Base-by-base conservation (phyloP, 768 basidiomycete species). In the Termitomyces bulborhizus region DNA sequence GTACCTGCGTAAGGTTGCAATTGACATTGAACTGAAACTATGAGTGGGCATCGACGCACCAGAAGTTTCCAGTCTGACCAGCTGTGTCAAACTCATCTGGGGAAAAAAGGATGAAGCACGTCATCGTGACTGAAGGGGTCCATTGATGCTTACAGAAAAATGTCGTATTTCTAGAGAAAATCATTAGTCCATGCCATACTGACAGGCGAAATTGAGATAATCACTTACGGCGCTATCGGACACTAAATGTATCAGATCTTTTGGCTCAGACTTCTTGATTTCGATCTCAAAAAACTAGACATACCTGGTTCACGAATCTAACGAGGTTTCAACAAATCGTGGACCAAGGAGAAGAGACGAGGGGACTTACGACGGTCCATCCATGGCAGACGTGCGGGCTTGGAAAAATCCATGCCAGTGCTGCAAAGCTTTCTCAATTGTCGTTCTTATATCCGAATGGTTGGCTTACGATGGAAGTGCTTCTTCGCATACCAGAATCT, bases 231-330 rank as follows among this genome's bases (percentile, higher is more conserved):
- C 9, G 63, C 63, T 27, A 76, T 76, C 3, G 77, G 78, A 53
- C 77, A 79, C 64, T 65, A 9, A 36, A 21, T 15, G 21, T 6
- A 24, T 6, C 7, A 31, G 34, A 24, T 46, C 2, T 13, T 47
- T 3, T 21, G 1, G 16, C 31, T 48, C 18, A 41, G 13, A 31
- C 2, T 18, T 24, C 5, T 3, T 7, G 29, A 29, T 29, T 6
- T 29, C 16, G 4, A 15, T 13, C 16, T 15, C 1, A 15, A 8
- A 8, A 18, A 26, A 6, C 39, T 6, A 21, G 34, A 15, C 13
- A n/a, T 49, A 63, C 63, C 61, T 78, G 75, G 40, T 73, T 79
- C 29, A 78, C 77, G 53, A 78, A 78, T 13, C 65, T 67, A 34
- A 3, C 8, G 7, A 36, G 34, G 36, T 32, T 24, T 24, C 32